Base-by-base conservation (phyloP, 139 green algal genomes). In the Monoraphidium neglectum region DNA sequence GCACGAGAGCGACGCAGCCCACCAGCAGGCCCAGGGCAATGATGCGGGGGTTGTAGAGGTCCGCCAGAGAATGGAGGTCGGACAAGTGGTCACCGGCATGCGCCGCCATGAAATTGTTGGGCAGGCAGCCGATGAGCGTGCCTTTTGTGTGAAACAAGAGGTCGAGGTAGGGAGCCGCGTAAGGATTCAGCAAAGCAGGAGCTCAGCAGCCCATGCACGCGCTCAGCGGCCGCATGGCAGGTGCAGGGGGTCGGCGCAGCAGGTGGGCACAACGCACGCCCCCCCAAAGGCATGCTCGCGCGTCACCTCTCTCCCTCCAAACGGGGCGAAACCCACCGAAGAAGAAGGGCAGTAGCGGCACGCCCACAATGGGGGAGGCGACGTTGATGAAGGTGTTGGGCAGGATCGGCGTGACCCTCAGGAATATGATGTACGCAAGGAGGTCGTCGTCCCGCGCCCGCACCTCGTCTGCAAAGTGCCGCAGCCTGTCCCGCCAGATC, bases 341-440 rank as follows among this genome's bases (percentile, higher is more conserved):
- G 0, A 69, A 61, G 54, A 94, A 94, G 1, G 72, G 60, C 3
- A 18, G 10, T 12, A 94, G 66, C 2, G 90, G 90, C 4, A 96
- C 77, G n/a, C 82, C 79, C 28, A 95, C 90, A 4, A 96, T 81
- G 28, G 91, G 91, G 3, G 83, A 87, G 1, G 84, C 88, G 47
- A 96, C 77, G 56, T 95, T 96, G 83, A 96, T 88, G 66, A 95
- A 92, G 10, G 83, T 89, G 74, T 95, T 94, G 1, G 92, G 92
- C 62, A 95, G 62, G 24, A 96, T 60, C 37, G 91, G 92, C 4
- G 86, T 94, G 56, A 94, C 82, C 1, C 92, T 81, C 43, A 96
- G 84, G 66, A 95, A 92, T 4, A 96, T 60, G 30, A 96, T 88
- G 84, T 94, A 96, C 71, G 76, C 87, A 46, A 96, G 74, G 36